Base-by-base conservation (phyloP, 2,329 filamentous ascomycete genomes). In the Chrysoporthe austroafricana region DNA sequence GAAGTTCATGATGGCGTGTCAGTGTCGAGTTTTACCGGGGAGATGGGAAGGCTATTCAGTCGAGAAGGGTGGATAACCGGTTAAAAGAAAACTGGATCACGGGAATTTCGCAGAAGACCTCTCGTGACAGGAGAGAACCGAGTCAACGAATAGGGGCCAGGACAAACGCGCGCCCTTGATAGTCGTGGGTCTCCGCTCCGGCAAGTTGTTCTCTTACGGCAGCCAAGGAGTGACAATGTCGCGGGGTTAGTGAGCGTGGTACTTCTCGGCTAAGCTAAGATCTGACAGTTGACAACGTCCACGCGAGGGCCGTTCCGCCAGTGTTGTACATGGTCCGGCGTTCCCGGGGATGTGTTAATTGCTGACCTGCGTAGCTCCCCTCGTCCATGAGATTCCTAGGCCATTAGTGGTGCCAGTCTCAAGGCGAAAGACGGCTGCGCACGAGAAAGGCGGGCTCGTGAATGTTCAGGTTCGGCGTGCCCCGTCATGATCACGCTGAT, bases 271-370 rank as follows among this genome's bases (percentile, higher is more conserved):
- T 58, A 21, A 34, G 34, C 66, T 68, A 68, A 65, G 66, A 58
- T 62, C 66, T 68, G 58, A 68, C 66, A 44, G 50, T 36, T 57
- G 34, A 60, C 54, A 54, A 48, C 36, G 21, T 65, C 56, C 44
- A 46, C 44, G 32, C 39, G 66, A 68, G 63, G 66, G 42, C 63
- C 66, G 66, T 64, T 58, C 66, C 66, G 66, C 57, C 48, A 58
- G 66, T 62, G 63, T 46, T 43, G 62, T 56, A 61, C 62, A 42
- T 62, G 43, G 16, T 48, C 54, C 13, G 32, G 16, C 26, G n/a
- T 64, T 46, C 62, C 44, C 50, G 50, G 61, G 42, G 7, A 36
- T 9, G 32, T 16, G 57, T 43, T 56, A 32, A 60, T 50, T 39
- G n/a, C 46, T 57, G 56, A 67, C 48, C 39, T 48, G 32, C 18